phyloP scores from a whole-genome alignment of 2,329 filamentous ascomycete species.

The Fusarium sp. region DNA sequence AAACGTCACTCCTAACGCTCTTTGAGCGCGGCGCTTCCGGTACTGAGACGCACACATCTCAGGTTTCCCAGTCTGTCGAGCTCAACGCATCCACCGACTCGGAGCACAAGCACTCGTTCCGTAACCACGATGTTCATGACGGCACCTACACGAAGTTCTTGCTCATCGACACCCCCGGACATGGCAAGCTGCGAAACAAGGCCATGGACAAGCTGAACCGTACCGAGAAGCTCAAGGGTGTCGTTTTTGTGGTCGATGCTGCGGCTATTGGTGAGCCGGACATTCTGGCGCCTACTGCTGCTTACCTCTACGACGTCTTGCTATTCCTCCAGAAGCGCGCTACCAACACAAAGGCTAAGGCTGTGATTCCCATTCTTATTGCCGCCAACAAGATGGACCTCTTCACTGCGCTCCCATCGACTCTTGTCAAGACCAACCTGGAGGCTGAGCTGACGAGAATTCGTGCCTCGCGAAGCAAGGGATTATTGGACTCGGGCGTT shows the following conservation, averaged over 20 bases:
- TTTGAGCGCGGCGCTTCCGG: conserved; percentile 69
- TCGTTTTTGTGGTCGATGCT: conserved; percentile 93
- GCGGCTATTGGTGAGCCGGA: conserved; percentile 74
- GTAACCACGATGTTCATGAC: conserved; percentile 69
- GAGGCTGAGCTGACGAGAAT: conserved; percentile 88
- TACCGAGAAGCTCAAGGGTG: conserved; percentile 72
- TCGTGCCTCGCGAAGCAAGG: conserved; percentile 82
- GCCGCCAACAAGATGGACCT: conserved; percentile 97
- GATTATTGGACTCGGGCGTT: conserved; percentile 85
- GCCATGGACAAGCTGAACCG: conserved; percentile 68
- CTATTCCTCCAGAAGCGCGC: conserved; percentile 83
- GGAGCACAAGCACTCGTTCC: conserved; percentile 61
- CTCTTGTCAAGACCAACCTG: conserved; percentile 80
- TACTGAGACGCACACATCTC: conserved; percentile 70
- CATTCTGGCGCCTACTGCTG: conserved; percentile 79
- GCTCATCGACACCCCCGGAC: conserved; percentile 91
- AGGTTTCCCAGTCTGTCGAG: conserved; percentile 66
- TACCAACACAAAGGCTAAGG: conserved; percentile 58
- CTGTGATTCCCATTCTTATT: conserved; percentile 79
- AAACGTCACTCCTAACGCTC: conserved; percentile 89
- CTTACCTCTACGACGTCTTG: conserved; percentile 92
- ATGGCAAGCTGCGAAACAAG: conserved; percentile 89
- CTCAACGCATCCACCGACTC: conserved; percentile 67
- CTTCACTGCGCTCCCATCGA: conserved; percentile 89
- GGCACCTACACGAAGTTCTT: conserved; percentile 78